These are phyloP conservation scores for Actinomortierella wolfii DNA, from an alignment of 371 early-diverging fungal species.

Conservation along the genomic window DNA sequence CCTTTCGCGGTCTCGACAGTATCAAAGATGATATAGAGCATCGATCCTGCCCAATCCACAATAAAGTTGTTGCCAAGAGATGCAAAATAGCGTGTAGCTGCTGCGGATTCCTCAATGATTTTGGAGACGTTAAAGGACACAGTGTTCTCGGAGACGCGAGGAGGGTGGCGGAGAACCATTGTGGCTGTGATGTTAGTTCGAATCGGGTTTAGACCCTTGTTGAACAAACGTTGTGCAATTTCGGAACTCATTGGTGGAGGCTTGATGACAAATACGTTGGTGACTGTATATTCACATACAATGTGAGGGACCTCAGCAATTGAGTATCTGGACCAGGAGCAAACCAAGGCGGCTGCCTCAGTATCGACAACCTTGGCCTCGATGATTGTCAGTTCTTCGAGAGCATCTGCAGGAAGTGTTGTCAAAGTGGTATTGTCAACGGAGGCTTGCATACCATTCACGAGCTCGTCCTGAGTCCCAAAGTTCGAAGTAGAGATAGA, in stretches of 20 bases:
- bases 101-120: neutral
- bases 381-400: neutral
- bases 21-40: slow-evolving; percentile 4
- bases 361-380: slow-evolving; percentile 2
- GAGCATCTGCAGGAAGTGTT: neutral
- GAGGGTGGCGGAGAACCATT: slow-evolving; percentile 1
- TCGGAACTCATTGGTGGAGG: neutral
- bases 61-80: slow-evolving; percentile 7
- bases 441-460: slow-evolving; percentile 2
- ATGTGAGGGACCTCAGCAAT: neutral
- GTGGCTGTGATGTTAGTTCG: neutral
- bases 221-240: neutral
- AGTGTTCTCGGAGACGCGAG: neutral
- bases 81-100: slow-evolving; percentile 1
- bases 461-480: slow-evolving; percentile 8
- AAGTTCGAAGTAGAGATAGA: slow-evolving; percentile 4
- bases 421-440: slow-evolving; percentile 9
- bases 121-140: slow-evolving; percentile 1
- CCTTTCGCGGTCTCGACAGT: slow-evolving; percentile 9
- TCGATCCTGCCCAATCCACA: slow-evolving; percentile 8
- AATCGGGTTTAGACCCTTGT: neutral
- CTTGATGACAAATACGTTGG: neutral
- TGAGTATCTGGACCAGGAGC: neutral
- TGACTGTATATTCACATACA: neutral
- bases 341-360: slow-evolving; percentile 1